These are phyloP conservation scores for Umbelopsis sp. DNA, from an alignment of 192 early-diverging fungal genomes.

Conservation along the genomic window DNA sequence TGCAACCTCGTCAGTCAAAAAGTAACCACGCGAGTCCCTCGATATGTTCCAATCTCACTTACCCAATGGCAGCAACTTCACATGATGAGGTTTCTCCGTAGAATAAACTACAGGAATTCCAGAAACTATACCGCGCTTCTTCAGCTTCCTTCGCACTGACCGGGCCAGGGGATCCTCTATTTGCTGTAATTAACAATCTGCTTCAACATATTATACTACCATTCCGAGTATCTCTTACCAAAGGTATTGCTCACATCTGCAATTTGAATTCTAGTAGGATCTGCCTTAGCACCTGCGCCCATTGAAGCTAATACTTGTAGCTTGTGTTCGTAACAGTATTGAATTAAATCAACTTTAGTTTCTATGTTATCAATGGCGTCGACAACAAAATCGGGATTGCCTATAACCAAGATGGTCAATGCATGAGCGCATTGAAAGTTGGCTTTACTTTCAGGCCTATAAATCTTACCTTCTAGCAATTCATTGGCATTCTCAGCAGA, in stretches of 20 bases:
- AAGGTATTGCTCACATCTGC: constrained; percentile 93
- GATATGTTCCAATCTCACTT: not conserved
- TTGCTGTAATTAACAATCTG: not conserved
- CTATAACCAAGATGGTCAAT: constrained; percentile 4
- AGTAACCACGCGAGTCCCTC: not conserved
- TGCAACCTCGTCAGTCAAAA: not conserved
- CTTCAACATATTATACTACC: not conserved
- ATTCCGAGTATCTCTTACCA: constrained; percentile 40
- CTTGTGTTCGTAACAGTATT: constrained; percentile 77
- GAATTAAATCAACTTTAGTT: constrained; percentile 88
- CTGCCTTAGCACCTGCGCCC: constrained; percentile 97
- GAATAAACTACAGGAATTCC: constrained; percentile 96
- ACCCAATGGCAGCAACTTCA: constrained; percentile 84
- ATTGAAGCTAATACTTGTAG: constrained; percentile 89
- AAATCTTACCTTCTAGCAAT: constrained; percentile 64
- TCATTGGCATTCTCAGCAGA: constrained; percentile 63
- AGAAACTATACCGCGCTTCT: constrained; percentile 65
- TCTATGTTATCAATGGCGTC: constrained; percentile 97
- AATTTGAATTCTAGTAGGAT: constrained; percentile 95
- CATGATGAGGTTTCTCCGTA: constrained; percentile 90
- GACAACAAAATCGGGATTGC: constrained; percentile 69
- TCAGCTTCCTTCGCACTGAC: constrained; percentile 77
- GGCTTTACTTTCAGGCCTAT: not conserved
- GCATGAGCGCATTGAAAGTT: too few species aligned
- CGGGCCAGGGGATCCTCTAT: constrained; percentile 92